A percentile compares a stretch with the other conserved stretches of the same genome.
These are phyloP conservation scores for Corchorus capsularis DNA, from an alignment of 345 rosid species.

Conservation along the genomic window DNA sequence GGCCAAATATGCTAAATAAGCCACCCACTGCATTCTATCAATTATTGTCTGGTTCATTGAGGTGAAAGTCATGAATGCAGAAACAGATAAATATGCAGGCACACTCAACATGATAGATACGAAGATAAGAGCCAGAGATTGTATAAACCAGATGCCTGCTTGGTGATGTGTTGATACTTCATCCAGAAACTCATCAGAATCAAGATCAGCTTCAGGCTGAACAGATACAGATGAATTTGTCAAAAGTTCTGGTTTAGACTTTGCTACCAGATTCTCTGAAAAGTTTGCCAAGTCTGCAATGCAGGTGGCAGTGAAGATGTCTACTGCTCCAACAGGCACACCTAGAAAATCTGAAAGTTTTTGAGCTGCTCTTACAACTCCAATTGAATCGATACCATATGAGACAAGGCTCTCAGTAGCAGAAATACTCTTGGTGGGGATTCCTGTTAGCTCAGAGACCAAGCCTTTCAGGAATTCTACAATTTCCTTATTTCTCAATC, in stretches of 20 bases:
- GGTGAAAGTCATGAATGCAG: slow-evolving; percentile 39
- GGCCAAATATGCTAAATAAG: slow-evolving; percentile 32
- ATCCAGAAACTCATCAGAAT: slow-evolving; percentile 28
- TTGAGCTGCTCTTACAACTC: slow-evolving; percentile 72
- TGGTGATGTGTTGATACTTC: slow-evolving; percentile 44
- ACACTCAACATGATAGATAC: slow-evolving; percentile 42
- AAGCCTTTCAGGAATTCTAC: slow-evolving; percentile 48
- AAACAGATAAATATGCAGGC: slow-evolving; percentile 59
- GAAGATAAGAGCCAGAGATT: slow-evolving; percentile 50
- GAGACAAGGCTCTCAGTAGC: slow-evolving; percentile 54
- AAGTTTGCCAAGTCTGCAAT: slow-evolving; percentile 66
- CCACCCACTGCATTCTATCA: slow-evolving; percentile 29
- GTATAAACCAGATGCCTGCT: slow-evolving; percentile 42
- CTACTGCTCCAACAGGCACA: slow-evolving; percentile 69
- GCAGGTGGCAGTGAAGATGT: slow-evolving; percentile 69
- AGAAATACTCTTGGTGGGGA: slow-evolving; percentile 40
- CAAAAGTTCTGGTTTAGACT: slow-evolving; percentile 44
- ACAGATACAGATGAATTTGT: slow-evolving; percentile 28
- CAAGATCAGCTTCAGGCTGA: slow-evolving; percentile 32
- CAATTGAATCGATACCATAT: slow-evolving; percentile 72
- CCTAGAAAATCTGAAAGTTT: slow-evolving; percentile 65
- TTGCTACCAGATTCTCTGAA: slow-evolving; percentile 47
- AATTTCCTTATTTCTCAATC: slow-evolving; percentile 44
- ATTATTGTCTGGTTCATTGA: slow-evolving; percentile 21
- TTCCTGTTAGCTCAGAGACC: slow-evolving; percentile 56